phyloP scores from a whole-genome alignment of 345 rosid species.

The Iberis pinnata region DNA sequence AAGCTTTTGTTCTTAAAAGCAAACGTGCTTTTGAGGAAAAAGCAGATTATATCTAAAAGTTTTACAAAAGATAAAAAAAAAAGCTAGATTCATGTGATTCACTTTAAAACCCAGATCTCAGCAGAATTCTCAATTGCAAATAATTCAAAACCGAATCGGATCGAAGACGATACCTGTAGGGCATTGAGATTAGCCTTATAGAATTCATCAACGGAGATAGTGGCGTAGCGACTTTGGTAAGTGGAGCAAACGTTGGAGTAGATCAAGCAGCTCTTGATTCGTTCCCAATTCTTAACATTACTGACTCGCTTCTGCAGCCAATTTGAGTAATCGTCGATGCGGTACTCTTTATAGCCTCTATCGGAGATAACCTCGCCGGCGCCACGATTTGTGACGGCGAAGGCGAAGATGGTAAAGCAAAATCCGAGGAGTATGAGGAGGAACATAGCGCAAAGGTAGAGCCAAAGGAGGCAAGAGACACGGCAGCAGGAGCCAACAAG shows the following conservation, averaged over 20 bases:
- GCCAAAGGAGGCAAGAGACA: slow-evolving; percentile 76
- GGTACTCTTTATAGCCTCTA: slow-evolving; percentile 80
- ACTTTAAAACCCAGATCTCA: no score
- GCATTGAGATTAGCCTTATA: slow-evolving; percentile 42
- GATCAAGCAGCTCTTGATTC: slow-evolving; percentile 65
- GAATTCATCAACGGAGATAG: slow-evolving; percentile 19
- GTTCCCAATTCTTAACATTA: slow-evolving; percentile 57
- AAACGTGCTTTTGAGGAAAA: background rate
- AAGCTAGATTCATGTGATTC: no score
- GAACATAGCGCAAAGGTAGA: slow-evolving; percentile 84
- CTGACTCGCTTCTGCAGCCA: slow-evolving; percentile 70
- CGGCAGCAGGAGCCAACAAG: slow-evolving; percentile 87
- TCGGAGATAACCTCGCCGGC: slow-evolving; percentile 59
- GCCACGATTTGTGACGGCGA: slow-evolving; percentile 88
- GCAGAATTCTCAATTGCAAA: no score
- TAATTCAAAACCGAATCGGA: background rate
- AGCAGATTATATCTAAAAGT: no score
- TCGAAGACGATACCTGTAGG: slow-evolving; percentile 44
- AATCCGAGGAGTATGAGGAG: slow-evolving; percentile 62
- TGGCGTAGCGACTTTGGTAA: slow-evolving; percentile 29
- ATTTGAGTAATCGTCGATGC: slow-evolving; percentile 58
- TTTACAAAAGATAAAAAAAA: background rate
- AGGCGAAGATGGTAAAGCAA: slow-evolving; percentile 81
- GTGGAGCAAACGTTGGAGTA: slow-evolving; percentile 49
- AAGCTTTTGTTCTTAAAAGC: slow-evolving; percentile 13